These are phyloP conservation scores for Fusarium austroafricanum DNA, from an alignment of 2,329 filamentous ascomycete species.

Conservation along the genomic window DNA sequence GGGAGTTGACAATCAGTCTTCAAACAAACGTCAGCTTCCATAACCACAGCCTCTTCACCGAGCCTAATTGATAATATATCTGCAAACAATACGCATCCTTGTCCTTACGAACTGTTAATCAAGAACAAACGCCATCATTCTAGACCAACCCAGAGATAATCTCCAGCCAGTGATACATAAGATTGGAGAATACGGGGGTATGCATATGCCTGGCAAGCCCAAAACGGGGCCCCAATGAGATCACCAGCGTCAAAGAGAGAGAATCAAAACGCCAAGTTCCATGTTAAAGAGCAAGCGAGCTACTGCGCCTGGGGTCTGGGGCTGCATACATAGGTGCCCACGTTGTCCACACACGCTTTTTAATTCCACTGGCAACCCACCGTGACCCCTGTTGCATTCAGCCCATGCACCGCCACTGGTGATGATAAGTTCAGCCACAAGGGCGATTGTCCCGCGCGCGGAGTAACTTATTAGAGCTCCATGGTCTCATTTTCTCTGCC, in stretches of 20 bases:
- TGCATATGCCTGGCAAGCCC: constrained; percentile 21
- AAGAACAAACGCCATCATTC: constrained; percentile 15
- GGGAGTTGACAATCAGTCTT: too few relatives aligned
- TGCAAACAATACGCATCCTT: not conserved
- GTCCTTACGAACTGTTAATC: not conserved
- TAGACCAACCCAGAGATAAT: constrained; percentile 14
- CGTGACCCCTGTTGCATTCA: constrained; percentile 18
- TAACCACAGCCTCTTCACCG: not conserved
- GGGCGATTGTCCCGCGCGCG: not conserved
- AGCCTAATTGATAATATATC: not conserved
- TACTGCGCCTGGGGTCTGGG: constrained; percentile 9
- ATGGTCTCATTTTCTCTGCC: constrained; percentile 20
- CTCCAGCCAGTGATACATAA: constrained; percentile 32
- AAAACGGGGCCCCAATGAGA: constrained; percentile 31
- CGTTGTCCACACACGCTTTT: constrained; percentile 23
- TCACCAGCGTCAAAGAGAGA: constrained; percentile 22
- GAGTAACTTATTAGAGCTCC: constrained; percentile 12
- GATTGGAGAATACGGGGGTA: constrained; percentile 31
- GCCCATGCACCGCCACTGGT: constrained; percentile 29
- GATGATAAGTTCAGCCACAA: constrained; percentile 27
- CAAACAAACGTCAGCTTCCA: not conserved
- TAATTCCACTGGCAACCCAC: constrained; percentile 6
- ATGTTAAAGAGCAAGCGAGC: constrained; percentile 15
- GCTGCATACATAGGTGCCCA: constrained; percentile 32
- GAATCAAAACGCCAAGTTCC: constrained; percentile 12